Evolutionary conservation across 139 green algal species (phyloP).

Genomic region (Micromonas commoda): DNA sequence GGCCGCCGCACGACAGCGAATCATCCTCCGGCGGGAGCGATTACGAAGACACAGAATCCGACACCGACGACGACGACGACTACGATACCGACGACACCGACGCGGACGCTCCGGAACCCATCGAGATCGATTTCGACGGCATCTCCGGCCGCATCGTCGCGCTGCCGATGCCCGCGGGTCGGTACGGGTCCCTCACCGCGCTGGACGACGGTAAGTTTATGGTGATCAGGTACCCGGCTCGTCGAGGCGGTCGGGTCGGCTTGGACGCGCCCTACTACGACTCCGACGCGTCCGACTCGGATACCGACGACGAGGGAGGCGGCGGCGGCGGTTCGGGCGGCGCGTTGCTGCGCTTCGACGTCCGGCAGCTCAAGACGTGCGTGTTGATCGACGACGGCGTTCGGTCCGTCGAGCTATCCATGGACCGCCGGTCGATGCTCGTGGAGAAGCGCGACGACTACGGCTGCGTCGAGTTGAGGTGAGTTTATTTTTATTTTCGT

Average conservation of each 20-base stretch:
- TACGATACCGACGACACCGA: neutral
- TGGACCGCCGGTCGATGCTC: constrained; percentile 9
- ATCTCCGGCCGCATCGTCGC: constrained; percentile 9
- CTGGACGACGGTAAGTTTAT: constrained; percentile 14
- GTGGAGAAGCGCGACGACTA: neutral
- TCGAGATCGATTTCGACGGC: constrained; percentile 22
- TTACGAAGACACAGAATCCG: neutral
- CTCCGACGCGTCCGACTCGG: neutral
- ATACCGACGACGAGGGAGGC: neutral
- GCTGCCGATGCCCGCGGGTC: constrained; percentile 5
- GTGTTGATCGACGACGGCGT: constrained; percentile 3
- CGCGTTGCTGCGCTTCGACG: neutral
- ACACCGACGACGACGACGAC: constrained; percentile 5
- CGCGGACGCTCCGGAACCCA: neutral
- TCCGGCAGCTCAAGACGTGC: neutral
- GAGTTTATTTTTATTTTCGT: too few species aligned
- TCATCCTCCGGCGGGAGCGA: neutral
- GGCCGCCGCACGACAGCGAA: neutral
- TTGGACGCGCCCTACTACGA: neutral
- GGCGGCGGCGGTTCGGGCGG: too few species aligned
- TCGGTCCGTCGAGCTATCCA: neutral
- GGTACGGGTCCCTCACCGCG: constrained; percentile 6
- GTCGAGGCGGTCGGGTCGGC: neutral
- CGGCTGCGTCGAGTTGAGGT: constrained; percentile 14
- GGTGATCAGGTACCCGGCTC: constrained; percentile 10